These are phyloP conservation scores for Mortierella sp. DNA, from an alignment of 371 early-diverging fungal genomes.

Conservation along the genomic window DNA sequence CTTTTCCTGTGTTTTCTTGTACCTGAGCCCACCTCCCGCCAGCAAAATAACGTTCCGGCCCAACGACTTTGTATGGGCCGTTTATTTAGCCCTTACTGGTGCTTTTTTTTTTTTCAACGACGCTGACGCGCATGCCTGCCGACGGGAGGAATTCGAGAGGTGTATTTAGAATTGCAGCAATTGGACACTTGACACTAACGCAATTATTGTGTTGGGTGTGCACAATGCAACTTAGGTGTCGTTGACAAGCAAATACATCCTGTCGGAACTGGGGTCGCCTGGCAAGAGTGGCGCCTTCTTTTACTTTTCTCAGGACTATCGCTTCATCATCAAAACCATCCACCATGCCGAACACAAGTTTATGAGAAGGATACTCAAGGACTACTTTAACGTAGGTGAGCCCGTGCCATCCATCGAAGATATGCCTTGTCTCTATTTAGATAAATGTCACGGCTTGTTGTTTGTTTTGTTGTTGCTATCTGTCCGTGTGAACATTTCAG, in stretches of 20 bases:
- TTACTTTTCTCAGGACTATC: slow-evolving; percentile 96
- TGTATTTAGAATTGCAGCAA: neutral
- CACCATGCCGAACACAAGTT: slow-evolving; percentile 95
- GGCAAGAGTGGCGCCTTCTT: slow-evolving; percentile 97
- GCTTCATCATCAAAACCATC: slow-evolving; percentile 98
- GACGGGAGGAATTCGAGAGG: neutral
- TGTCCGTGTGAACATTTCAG: neutral
- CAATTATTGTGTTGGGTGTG: neutral
- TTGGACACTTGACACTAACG: neutral
- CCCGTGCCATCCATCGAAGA: no score
- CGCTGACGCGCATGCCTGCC: neutral
- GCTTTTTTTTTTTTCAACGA: neutral
- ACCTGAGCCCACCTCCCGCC: slow-evolving; percentile 8
- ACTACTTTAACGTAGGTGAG: slow-evolving; percentile 82
- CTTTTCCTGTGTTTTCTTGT: neutral
- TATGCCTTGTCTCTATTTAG: neutral
- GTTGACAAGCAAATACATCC: slow-evolving; percentile 94
- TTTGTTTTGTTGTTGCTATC: neutral
- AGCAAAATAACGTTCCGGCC: neutral
- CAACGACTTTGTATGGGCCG: neutral
- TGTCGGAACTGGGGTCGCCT: slow-evolving; percentile 93
- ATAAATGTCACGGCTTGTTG: neutral
- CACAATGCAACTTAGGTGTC: slow-evolving; percentile 72
- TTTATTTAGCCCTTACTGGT: slow-evolving; percentile 3
- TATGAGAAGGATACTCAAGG: slow-evolving; percentile 84